Percentiles rank a stretch among this genome's conserved stretches.
phyloP scores from a whole-genome alignment of 176 grass and related monocot species.

The Bolboschoenus planiculmis region DNA sequence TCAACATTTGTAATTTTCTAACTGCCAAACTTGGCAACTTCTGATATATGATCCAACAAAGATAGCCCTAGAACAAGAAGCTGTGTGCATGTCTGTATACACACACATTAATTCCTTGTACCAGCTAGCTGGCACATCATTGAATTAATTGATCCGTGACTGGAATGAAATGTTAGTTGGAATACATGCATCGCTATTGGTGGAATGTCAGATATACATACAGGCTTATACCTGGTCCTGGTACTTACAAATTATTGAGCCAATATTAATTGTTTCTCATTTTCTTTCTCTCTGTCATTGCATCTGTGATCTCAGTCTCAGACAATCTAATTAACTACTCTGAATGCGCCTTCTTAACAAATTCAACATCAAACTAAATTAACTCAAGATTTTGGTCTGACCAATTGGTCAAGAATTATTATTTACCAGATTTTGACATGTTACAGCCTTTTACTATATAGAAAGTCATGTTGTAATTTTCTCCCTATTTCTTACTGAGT shows the following conservation, averaged over 20 bases:
- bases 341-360: conserved; percentile 4
- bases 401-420: background rate
- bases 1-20: conserved; percentile 14
- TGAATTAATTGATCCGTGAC: conserved; percentile 15
- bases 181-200: conserved; percentile 13
- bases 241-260: conserved; percentile 9
- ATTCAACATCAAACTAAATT: background rate
- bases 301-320: too few species aligned
- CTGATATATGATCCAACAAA: background rate
- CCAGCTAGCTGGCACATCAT: conserved; percentile 12
- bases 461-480: too few species aligned
- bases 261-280: background rate
- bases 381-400: background rate
- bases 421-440: background rate
- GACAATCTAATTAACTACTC: background rate
- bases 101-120: conserved; percentile 2
- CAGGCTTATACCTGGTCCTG: conserved; percentile 8
- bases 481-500: background rate
- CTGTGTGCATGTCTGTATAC: background rate
- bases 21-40: conserved; percentile 11
- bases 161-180: conserved; percentile 24
- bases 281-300: too few species aligned
- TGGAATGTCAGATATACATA: background rate
- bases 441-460: too few species aligned
- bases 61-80: background rate